Conservation (phyloP, 148 eudicot genomes). For the Camellia granthamiana region DNA sequence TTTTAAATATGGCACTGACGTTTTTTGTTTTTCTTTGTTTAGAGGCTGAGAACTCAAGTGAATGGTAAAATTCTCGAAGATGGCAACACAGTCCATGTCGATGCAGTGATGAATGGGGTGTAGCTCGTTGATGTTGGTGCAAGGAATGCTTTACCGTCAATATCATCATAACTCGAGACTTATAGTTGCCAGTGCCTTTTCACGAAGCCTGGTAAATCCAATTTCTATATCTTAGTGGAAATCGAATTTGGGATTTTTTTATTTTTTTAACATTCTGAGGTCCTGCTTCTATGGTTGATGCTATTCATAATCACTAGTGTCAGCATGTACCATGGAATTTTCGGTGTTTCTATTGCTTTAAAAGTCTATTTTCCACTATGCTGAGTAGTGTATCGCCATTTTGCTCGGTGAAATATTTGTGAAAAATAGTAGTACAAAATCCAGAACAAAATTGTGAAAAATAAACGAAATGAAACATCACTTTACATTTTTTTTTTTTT, state of each 20-base stretch:
- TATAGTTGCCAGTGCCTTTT: background rate
- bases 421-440: no score
- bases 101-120: slow-evolving; percentile 58
- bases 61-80: slow-evolving; percentile 76
- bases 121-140: slow-evolving; percentile 18
- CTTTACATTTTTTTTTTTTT: no score
- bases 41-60: slow-evolving; percentile 78
- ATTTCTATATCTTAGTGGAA: slow-evolving; percentile 9
- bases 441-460: background rate
- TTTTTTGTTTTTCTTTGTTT: slow-evolving; percentile 20
- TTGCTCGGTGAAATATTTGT: background rate
- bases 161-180: background rate
- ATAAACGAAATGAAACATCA: background rate
- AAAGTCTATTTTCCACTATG: background rate
- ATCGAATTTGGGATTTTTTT: background rate
- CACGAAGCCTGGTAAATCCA: background rate
- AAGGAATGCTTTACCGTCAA: background rate
- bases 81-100: slow-evolving; percentile 50
- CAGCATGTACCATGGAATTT: slow-evolving; percentile 5
- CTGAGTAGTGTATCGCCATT: background rate
- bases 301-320: background rate
- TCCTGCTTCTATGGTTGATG: background rate
- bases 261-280: background rate
- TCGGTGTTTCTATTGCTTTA: slow-evolving; percentile 2
- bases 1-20: background rate